Percentiles rank a stretch among this genome's conserved stretches.
Evolutionary conservation across 768 basidiomycete species (phyloP).

Genomic region (Coprinellus micaceus): DNA sequence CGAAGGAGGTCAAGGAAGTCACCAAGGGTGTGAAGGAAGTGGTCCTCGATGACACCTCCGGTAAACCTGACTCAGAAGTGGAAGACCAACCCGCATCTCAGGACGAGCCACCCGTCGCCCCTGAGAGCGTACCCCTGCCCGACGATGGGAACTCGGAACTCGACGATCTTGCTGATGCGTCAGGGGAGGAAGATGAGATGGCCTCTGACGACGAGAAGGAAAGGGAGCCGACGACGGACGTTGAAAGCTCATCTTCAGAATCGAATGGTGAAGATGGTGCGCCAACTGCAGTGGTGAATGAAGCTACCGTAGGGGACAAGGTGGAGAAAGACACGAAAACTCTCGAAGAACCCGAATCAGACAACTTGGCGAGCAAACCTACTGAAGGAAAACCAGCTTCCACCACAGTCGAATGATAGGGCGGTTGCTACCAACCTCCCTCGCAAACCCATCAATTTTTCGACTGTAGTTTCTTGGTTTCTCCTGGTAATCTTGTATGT

Average conservation of each 20-base stretch:
- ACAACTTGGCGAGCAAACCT: not conserved
- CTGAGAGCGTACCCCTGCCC: constrained; percentile 16
- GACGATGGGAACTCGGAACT: constrained; percentile 11
- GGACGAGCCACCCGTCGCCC: constrained; percentile 7
- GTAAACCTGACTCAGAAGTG: constrained; percentile 32
- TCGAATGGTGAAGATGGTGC: not conserved
- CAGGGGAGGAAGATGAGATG: constrained; percentile 7
- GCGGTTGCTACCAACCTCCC: not conserved
- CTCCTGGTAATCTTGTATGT: not conserved
- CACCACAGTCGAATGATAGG: not conserved
- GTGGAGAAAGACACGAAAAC: not conserved
- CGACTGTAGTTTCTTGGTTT: not conserved
- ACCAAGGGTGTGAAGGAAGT: constrained; percentile 68
- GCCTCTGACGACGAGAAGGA: constrained; percentile 21
- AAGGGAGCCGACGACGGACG: not conserved
- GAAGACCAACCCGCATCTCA: constrained; percentile 37
- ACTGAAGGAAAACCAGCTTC: not conserved
- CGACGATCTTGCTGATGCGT: constrained; percentile 11
- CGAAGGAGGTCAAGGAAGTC: constrained; percentile 63
- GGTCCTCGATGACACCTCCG: constrained; percentile 40
- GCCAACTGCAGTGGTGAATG: not conserved
- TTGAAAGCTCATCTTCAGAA: not conserved
- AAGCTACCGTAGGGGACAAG: not conserved
- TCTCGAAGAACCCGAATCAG: not conserved
- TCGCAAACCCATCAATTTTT: not conserved